Conservation (phyloP, 2,329 filamentous ascomycete genomes). For the Colletotrichum sansevieriae region DNA sequence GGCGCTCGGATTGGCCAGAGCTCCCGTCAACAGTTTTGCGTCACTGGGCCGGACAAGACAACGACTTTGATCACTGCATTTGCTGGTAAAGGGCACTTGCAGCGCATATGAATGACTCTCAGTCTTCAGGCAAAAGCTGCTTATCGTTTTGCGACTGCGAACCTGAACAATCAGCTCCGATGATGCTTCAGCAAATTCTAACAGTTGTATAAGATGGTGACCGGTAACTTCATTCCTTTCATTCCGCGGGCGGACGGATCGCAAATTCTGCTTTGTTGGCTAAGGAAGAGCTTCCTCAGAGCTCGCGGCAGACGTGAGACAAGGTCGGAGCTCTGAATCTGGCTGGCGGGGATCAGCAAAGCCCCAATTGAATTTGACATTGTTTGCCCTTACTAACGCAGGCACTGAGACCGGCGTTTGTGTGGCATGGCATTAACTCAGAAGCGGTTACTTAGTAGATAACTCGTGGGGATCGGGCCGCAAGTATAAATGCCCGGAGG, state of each 20-base stretch:
- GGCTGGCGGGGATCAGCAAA: slow-evolving; percentile 17
- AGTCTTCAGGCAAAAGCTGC: too few relatives aligned
- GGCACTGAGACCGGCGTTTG: slow-evolving; percentile 11
- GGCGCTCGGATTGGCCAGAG: too few relatives aligned
- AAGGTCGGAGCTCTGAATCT: slow-evolving; percentile 30
- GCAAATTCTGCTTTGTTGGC: slow-evolving; percentile 2
- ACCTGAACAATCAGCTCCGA: neutral
- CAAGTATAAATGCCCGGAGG: slow-evolving; percentile 9
- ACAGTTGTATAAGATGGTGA: neutral
- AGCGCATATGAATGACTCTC: too few relatives aligned
- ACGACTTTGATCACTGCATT: too few relatives aligned
- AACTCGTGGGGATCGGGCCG: slow-evolving; percentile 21
- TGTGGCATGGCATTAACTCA: neutral
- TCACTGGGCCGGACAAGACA: too few relatives aligned
- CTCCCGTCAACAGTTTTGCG: too few relatives aligned
- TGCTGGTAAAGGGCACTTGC: too few relatives aligned
- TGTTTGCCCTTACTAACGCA: slow-evolving; percentile 14
- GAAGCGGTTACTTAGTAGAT: slow-evolving; percentile 1
- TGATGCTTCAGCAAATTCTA: neutral
- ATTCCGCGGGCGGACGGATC: slow-evolving; percentile 19
- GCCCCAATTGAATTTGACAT: slow-evolving; percentile 17
- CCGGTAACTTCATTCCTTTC: neutral
- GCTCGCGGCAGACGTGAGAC: slow-evolving; percentile 34
- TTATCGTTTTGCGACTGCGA: too few relatives aligned
- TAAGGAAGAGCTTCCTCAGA: slow-evolving; percentile 29